Evolutionary conservation across 345 rosid species (phyloP), one percentile per base, ranked within the genome.

Genomic region (Rhizophora apiculata): DNA sequence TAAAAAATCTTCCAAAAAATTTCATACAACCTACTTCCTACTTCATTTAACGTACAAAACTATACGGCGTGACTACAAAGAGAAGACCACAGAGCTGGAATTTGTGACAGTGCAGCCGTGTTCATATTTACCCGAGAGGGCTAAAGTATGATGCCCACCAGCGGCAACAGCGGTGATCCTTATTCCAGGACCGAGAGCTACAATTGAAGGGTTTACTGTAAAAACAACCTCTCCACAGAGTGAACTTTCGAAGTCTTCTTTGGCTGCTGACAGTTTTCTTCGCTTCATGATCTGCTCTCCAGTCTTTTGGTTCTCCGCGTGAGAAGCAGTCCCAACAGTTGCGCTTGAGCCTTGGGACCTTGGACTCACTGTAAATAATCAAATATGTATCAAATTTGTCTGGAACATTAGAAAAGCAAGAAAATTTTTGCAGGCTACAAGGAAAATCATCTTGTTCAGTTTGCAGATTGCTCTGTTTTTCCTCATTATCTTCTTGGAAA

Each of bases 61-160:
- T 78, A 79, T 24, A 66, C 68, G 67, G 72, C 52, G 82, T 74
- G 78, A 83, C 82, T 73, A 84, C 76, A 66, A 77, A 71, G 81
- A 69, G 75, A 60, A 68, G 70, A 70, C 72, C 65, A 29, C 82
- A 77, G 71, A 68, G 65, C 43, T 37, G 74, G 49, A 69, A 80
- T 68, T 67, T 68, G 53, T 54, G 65, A 58, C 34, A n/a, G 57
- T 49, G 26, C 22, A 5, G 29, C 54, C 5, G 3, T 8, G 8
- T n/a, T 26, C 36, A 55, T 55, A 72, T 74, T 79, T 88, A 93
- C 97, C 96, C 86, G 96, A 93, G 72, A 93, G 74, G 21, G 81
- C 92, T 65, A 90, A 74, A 65, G 96, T 87, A 72, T 93, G 96
- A 64, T 92, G 88, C 30, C 96, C 98, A 70, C 96, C 96, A 48